Percentiles rank a stretch among this genome's conserved stretches.
These are phyloP conservation scores for Fusarium sp. DNA, from an alignment of 2,329 filamentous ascomycete species.

Conservation along the genomic window DNA sequence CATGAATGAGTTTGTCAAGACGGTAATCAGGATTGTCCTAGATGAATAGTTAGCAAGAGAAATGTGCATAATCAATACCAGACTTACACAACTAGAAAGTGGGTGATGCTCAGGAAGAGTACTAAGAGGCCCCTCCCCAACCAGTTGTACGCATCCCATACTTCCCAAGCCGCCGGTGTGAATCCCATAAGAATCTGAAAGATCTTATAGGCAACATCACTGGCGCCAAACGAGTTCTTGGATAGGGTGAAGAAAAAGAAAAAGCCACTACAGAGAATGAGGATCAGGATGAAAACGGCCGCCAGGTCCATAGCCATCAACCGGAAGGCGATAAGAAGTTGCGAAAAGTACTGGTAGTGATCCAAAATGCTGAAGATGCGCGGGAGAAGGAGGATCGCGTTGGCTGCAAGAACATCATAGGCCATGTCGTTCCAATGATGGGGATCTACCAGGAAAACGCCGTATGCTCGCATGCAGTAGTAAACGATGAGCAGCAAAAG, in stretches of 20 bases:
- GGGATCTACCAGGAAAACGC: constrained; percentile 82
- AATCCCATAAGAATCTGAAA: constrained; percentile 98
- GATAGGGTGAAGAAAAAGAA: constrained; percentile 94
- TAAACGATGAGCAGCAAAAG: constrained; percentile 86
- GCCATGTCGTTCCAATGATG: constrained; percentile 83
- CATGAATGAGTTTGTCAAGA: constrained; percentile 98
- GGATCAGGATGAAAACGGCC: constrained; percentile 83
- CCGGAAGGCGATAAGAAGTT: constrained; percentile 91
- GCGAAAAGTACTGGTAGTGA: constrained; percentile 96
- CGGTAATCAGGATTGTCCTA: constrained; percentile 89
- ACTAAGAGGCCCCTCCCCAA: constrained; percentile 81
- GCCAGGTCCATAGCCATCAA: constrained; percentile 93
- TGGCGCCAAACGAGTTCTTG: constrained; percentile 74
- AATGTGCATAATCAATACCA: not conserved
- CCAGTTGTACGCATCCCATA: constrained; percentile 81
- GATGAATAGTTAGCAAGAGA: constrained; percentile 5
- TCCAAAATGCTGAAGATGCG: constrained; percentile 93
- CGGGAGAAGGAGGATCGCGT: constrained; percentile 88
- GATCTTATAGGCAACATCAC: constrained; percentile 85
- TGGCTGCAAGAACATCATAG: constrained; percentile 93
- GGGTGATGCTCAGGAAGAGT: constrained; percentile 91
- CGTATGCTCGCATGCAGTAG: constrained; percentile 89
- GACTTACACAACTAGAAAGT: constrained; percentile 85
- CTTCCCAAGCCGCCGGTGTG: constrained; percentile 92
- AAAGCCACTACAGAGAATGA: constrained; percentile 92